Conservation (phyloP, 192 early-diverging fungal genomes). For the Coemansia guatemalensis region DNA sequence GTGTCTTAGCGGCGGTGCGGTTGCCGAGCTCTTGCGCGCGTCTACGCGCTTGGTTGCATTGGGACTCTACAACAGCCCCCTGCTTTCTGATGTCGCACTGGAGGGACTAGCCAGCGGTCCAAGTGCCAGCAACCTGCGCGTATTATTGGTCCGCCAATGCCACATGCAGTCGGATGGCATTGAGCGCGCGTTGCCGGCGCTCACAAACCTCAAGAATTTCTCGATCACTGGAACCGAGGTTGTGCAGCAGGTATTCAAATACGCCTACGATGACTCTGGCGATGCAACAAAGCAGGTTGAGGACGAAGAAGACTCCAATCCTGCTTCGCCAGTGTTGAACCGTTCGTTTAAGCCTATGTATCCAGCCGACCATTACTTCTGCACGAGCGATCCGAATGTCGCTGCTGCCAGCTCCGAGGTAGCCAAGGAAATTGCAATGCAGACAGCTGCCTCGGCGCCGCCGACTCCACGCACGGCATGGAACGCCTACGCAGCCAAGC, state of each 20-base stretch:
- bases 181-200: slow-evolving; percentile 27
- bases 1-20: slow-evolving; percentile 18
- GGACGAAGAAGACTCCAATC: neutral
- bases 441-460: neutral
- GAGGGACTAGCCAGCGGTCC: slow-evolving; percentile 21
- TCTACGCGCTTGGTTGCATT: slow-evolving; percentile 28
- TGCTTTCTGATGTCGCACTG: slow-evolving; percentile 23
- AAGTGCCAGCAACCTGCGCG: slow-evolving; percentile 26
- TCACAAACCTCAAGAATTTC: slow-evolving; percentile 29
- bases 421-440: slow-evolving; percentile 5
- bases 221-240: slow-evolving; percentile 32
- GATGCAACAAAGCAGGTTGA: neutral
- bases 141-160: slow-evolving; percentile 31
- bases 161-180: slow-evolving; percentile 44
- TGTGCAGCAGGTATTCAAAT: slow-evolving; percentile 37
- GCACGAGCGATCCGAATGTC: slow-evolving; percentile 21
- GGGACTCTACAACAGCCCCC: slow-evolving; percentile 31
- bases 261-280: slow-evolving; percentile 11
- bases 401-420: slow-evolving; percentile 16
- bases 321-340: slow-evolving; percentile 2
- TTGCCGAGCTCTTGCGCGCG: slow-evolving; percentile 16
- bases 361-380: slow-evolving; percentile 31
- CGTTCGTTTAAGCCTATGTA: slow-evolving; percentile 40
- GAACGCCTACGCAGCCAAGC: slow-evolving; percentile 15
- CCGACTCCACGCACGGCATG: slow-evolving; percentile 22